Percentiles rank a stretch among this genome's conserved stretches.
These are phyloP conservation scores for Suhomyces coccinellae DNA, from an alignment of 1,139 yeast species.

Conservation along the genomic window DNA sequence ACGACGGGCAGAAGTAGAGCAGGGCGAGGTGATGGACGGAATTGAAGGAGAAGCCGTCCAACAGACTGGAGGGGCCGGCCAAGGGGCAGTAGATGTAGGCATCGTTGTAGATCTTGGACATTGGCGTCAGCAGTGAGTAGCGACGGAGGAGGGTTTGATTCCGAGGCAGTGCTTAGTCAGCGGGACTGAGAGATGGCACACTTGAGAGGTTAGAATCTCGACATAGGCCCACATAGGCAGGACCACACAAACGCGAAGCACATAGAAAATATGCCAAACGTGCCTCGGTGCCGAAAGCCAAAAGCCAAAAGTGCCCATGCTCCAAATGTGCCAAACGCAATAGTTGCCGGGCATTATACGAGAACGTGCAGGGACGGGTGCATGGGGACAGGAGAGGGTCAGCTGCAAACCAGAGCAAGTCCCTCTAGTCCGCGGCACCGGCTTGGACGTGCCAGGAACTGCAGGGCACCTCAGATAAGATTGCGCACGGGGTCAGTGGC, in stretches of 20 bases:
- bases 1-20: conserved; percentile 41
- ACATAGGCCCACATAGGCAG: background rate
- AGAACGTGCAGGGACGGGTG: too few species aligned
- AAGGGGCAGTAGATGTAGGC: conserved; percentile 24
- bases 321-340: too few species aligned
- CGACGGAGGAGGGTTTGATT: background rate
- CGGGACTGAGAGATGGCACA: background rate
- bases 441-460: too few species aligned
- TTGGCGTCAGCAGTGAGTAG: conserved; percentile 5
- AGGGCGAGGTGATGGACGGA: conserved; percentile 18
- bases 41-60: conserved; percentile 13
- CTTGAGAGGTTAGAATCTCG: too few species aligned
- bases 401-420: too few species aligned
- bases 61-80: conserved; percentile 9
- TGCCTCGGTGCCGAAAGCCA: background rate
- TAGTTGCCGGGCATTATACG: too few species aligned
- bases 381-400: too few species aligned
- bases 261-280: conserved; percentile 1
- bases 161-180: background rate
- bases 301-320: too few species aligned
- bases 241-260: background rate
- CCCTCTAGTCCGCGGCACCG: too few species aligned
- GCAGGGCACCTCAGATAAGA: background rate
- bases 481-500: background rate
- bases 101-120: conserved; percentile 26